Base-by-base conservation (phyloP, 2,329 filamentous ascomycete genomes). In the Alternaria sp. region DNA sequence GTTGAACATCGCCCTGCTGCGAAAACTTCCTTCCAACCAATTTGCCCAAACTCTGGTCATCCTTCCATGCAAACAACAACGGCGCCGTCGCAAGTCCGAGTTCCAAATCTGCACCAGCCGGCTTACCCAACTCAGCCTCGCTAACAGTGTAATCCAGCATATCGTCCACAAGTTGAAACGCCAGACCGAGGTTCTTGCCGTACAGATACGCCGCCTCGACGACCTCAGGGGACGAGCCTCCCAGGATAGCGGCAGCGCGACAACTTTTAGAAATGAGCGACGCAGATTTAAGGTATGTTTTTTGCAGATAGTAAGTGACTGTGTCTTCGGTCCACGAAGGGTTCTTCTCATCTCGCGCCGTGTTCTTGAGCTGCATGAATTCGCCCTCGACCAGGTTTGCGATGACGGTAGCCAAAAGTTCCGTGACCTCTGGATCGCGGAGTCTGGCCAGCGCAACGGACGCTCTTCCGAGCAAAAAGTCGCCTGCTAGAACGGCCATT, bases 331-430 rank as follows among this genome's bases (percentile, higher is more conserved):
- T 95, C 87, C 91, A 98, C 9, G 86, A 82, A 1, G 94, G 94
- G 68, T 91, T 89, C 66, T 87, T 85, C 83, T 98, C 94, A 76
- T 97, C 94, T 66, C 87, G 85, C 46, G 91, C 92, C 1, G 95
- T 98, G 80, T 99, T 99, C 82, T 97, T 96, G 71, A 99, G 84
- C 83, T 99, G 95, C 95, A 99, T 99, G 83, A 99, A 98, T 80
- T 99, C 95, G 75, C 95, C 95, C 81, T 99, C 95, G 20, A 99
- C 94, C 26, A 99, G 84, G 78, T 99, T 99, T 44, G 95, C 94
- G 69, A 99, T 98, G 42, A 98, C 95, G 1, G 94, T 98, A 4
- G 95, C 93, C 30, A 99, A 83, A 7, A 99, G 86, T 81, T 99
- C 95, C 8, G 93, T 93, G 3, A 99, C 95, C 80, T 99, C 95